Percentiles rank a stretch among this genome's conserved stretches.
Evolutionary conservation across 2,329 filamentous ascomycete species (phyloP).

Genomic region (Fusarium udum): DNA sequence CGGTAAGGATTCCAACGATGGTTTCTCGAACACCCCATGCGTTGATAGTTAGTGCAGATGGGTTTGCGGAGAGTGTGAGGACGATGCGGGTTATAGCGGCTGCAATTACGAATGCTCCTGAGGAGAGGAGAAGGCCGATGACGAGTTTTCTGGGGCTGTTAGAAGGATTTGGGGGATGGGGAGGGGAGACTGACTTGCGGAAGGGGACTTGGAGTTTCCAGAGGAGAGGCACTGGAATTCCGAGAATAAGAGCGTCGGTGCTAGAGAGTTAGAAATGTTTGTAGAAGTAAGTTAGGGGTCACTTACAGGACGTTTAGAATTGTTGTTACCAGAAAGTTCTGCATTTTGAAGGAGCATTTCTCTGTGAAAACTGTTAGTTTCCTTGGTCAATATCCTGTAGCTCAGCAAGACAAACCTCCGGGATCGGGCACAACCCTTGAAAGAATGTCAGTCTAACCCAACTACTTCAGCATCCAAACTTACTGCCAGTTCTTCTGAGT

Average conservation of each 20-base stretch:
- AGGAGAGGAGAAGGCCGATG: slow-evolving; percentile 41
- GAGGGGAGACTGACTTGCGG: slow-evolving; percentile 14
- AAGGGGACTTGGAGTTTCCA: slow-evolving; percentile 38
- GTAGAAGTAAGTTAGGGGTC: too few relatives aligned
- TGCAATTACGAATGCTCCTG: slow-evolving; percentile 41
- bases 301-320: slow-evolving; percentile 33
- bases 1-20: slow-evolving; percentile 52
- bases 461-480: accelerated
- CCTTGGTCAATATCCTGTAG: accelerated
- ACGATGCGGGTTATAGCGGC: slow-evolving; percentile 39
- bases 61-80: slow-evolving; percentile 33
- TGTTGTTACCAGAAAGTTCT: slow-evolving; percentile 34
- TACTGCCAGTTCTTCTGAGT: slow-evolving; percentile 38
- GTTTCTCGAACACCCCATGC: slow-evolving; percentile 44
- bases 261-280: neutral
- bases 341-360: slow-evolving; percentile 27
- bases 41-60: slow-evolving; percentile 40
- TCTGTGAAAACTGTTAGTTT: neutral
- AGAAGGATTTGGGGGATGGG: accelerated
- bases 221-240: slow-evolving; percentile 32
- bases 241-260: slow-evolving; percentile 29
- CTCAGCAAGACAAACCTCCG: neutral
- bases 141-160: slow-evolving; percentile 32
- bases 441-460: too few relatives aligned
- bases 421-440: slow-evolving; percentile 34